Evolutionary conservation across 176 grass and related monocot species (phyloP).

Genomic region (Carex parvula): DNA sequence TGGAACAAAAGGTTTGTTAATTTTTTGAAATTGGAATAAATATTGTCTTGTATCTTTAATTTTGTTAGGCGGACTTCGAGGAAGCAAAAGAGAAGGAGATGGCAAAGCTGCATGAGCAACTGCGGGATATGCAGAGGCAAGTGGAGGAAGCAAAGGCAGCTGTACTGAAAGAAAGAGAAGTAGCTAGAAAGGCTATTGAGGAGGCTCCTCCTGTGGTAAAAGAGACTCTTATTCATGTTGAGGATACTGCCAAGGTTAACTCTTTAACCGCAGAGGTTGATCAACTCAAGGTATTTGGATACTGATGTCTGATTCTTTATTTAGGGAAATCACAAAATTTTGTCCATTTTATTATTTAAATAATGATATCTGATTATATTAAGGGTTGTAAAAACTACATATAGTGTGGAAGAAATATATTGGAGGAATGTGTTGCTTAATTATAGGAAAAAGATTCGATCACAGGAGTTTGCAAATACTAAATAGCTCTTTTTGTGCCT

Average conservation of each 20-base stretch:
- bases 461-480: not conserved
- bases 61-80: constrained; percentile 72
- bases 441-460: not conserved
- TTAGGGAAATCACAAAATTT: not conserved
- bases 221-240: constrained; percentile 76
- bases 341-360: not conserved
- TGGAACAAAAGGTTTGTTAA: not conserved
- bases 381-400: not conserved
- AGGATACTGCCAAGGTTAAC: constrained; percentile 84
- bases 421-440: not conserved
- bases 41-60: not conserved
- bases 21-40: constrained; percentile 32
- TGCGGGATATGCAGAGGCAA: constrained; percentile 70
- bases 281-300: constrained; percentile 54
- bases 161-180: constrained; percentile 79
- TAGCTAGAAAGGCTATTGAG: constrained; percentile 92
- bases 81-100: constrained; percentile 91
- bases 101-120: constrained; percentile 63
- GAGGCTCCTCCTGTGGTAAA: constrained; percentile 94
- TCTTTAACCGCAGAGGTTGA: constrained; percentile 66
- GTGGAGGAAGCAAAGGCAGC: constrained; percentile 69
- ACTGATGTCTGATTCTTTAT: not conserved
- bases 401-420: not conserved
- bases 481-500: constrained; percentile 9
- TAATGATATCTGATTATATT: not conserved